Base-by-base conservation (phyloP, 2,329 filamentous ascomycete genomes). In the Sordariomycetes sp. region DNA sequence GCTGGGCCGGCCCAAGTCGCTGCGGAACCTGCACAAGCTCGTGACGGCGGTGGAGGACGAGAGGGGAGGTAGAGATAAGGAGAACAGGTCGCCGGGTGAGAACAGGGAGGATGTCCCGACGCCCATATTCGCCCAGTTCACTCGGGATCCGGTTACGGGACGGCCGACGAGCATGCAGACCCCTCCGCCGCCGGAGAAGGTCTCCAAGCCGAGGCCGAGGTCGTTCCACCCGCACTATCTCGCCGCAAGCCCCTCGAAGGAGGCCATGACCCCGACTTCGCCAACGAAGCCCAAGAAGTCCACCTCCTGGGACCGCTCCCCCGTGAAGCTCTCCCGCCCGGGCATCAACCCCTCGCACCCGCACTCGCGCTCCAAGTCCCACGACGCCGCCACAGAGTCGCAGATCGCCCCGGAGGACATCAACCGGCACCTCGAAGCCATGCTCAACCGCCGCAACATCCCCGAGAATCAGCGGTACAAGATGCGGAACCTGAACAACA, bases 391-490 rank as follows among this genome's bases (percentile, higher is more conserved):
- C 18, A 20, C 52, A 37, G 28, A 61, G 54, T 22, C 53, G 54
- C 40, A 64, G n/a, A 71, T 83, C 34, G 74, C 80, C 58, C 74
- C 77, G n/a, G 74, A 77, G 64, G 76, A 83, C 61, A 79, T 85
- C 48, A 75, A 81, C 61, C 73, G 71, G 59, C 80, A 83, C 61
- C 76, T 84, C 54, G 82, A 86, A 65, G 82, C 79, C 3, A 79
- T 83, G 71, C 70, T 96, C 71, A 90, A 96, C 69, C 85, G 92
- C 20, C 83, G 93, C 62, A 96, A 97, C 66, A 96, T 97, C 58
- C 92, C 93, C 3, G 89, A 95, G 67, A 89, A 96, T 62, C 91
- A 96, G 78, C 82, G 93, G 58, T 90, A 93, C 71, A 95, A 95
- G 74, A 97, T 99, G 91, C 83, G 93, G 53, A 92, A 86, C 59